Percentiles rank a stretch among this genome's conserved stretches.
phyloP scores from a whole-genome alignment of 305 asterid genomes.

The Fraxinus angustifolia region DNA sequence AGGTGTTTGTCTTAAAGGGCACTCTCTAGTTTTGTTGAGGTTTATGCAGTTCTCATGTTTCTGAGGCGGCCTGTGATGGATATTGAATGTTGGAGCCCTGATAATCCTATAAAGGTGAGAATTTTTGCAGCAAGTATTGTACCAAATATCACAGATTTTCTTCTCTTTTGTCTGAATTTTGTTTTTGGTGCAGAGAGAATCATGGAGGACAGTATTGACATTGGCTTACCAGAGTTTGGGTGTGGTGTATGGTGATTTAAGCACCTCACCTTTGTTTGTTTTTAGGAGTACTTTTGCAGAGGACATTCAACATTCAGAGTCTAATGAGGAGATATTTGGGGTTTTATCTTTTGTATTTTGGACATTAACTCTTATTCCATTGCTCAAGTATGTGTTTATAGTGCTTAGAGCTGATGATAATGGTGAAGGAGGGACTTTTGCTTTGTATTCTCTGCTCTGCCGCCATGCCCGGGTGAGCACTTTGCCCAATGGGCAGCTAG shows the following conservation, averaged over 20 bases:
- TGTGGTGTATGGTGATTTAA: slow-evolving; percentile 89
- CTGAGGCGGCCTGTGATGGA: slow-evolving; percentile 60
- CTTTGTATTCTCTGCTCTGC: slow-evolving; percentile 69
- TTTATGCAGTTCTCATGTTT: slow-evolving; percentile 33
- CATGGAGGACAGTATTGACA: slow-evolving; percentile 75
- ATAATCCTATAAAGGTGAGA: slow-evolving; percentile 60
- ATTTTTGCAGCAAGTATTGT: slow-evolving; percentile 15
- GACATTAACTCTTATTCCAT: slow-evolving; percentile 80
- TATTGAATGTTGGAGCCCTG: slow-evolving; percentile 59
- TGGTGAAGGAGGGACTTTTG: slow-evolving; percentile 96
- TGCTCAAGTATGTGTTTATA: slow-evolving; percentile 71
- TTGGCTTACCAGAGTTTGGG: slow-evolving; percentile 89
- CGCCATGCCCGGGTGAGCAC: slow-evolving; percentile 76
- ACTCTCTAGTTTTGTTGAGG: slow-evolving; percentile 3
- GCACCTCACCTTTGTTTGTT: slow-evolving; percentile 85
- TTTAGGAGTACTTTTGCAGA: slow-evolving; percentile 91
- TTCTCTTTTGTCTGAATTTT: not conserved
- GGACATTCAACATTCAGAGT: slow-evolving; percentile 80
- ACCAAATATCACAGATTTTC: not conserved
- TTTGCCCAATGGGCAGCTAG: slow-evolving; percentile 82
- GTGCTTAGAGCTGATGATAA: slow-evolving; percentile 88
- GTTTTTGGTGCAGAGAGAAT: slow-evolving; percentile 54
- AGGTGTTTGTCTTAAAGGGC: slow-evolving; percentile 25
- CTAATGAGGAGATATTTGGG: slow-evolving; percentile 80
- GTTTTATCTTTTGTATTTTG: slow-evolving; percentile 80